Evolutionary conservation across 2,329 filamentous ascomycete species (phyloP).

Genomic region (Trichoderma sp.): DNA sequence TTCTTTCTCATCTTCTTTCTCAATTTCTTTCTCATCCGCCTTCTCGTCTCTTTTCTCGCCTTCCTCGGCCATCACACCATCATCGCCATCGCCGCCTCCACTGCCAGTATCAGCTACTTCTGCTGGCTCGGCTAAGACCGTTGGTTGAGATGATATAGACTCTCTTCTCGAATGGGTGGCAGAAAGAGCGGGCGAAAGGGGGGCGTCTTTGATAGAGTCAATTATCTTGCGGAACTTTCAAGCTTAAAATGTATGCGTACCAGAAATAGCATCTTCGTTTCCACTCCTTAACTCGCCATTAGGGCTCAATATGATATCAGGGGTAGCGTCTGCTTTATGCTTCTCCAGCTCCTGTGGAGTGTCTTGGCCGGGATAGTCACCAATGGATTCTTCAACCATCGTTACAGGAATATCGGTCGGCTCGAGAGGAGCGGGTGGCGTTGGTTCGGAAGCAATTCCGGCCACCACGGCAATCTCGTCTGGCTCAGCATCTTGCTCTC

Average conservation of each 20-base stretch:
- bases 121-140: constrained; percentile 27
- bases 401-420: constrained; percentile 48
- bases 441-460: constrained; percentile 32
- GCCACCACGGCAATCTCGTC: constrained; percentile 59
- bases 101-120: constrained; percentile 26
- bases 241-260: constrained; percentile 34
- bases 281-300: constrained; percentile 44
- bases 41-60: background rate
- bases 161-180: constrained; percentile 38
- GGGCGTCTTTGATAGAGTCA: constrained; percentile 34
- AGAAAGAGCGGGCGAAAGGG: constrained; percentile 34
- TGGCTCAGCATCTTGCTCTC: constrained; percentile 59
- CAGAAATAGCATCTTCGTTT: constrained; percentile 33
- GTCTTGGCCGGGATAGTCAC: constrained; percentile 44
- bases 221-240: constrained; percentile 28
- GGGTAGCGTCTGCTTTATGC: constrained; percentile 54
- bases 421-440: constrained; percentile 29
- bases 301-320: constrained; percentile 53
- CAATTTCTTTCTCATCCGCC: constrained; percentile 30
- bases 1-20: constrained; percentile 32
- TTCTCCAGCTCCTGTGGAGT: constrained; percentile 49
- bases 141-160: constrained; percentile 32
- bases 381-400: constrained; percentile 55
- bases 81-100: background rate
- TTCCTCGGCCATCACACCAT: background rate